Percentiles rank a stretch among this genome's conserved stretches.
phyloP scores from a whole-genome alignment of 2,329 filamentous ascomycete genomes.

The Cordyceps pruinosa region DNA sequence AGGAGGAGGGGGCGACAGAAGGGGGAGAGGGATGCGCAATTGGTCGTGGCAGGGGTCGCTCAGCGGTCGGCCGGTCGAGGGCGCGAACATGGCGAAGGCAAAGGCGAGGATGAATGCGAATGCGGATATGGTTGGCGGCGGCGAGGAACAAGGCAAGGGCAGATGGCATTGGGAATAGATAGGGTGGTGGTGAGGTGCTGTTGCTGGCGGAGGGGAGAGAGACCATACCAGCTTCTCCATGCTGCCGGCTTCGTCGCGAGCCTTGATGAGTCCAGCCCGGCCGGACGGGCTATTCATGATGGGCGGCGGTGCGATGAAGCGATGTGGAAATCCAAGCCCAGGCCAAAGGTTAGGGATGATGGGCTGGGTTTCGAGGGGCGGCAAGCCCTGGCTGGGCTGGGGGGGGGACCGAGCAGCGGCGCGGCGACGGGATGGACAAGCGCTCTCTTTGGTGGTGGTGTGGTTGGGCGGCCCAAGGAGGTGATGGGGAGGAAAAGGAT shows the following conservation, averaged over 20 bases:
- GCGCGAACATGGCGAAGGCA: neutral
- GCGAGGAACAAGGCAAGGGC: neutral
- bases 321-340: slow-evolving; percentile 1
- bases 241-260: slow-evolving; percentile 42
- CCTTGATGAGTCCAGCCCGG: slow-evolving; percentile 51
- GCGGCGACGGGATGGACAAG: neutral
- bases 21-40: neutral
- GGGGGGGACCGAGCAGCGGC: neutral
- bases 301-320: slow-evolving; percentile 10
- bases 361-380: slow-evolving; percentile 9
- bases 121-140: too few relatives aligned
- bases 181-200: slow-evolving; percentile 14
- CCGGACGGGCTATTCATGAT: slow-evolving; percentile 40
- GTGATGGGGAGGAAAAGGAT: neutral
- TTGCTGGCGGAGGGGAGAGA: neutral
- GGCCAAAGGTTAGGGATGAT: neutral
- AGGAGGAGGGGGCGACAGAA: neutral
- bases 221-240: slow-evolving; percentile 54
- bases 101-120: neutral
- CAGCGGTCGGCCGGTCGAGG: neutral
- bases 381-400: slow-evolving; percentile 1
- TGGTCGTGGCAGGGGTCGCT: neutral
- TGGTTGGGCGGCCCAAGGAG: neutral
- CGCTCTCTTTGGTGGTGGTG: neutral
- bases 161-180: slow-evolving; percentile 6